Base-by-base conservation (phyloP, 129 eudicot species). In the Tagetes erecta region DNA sequence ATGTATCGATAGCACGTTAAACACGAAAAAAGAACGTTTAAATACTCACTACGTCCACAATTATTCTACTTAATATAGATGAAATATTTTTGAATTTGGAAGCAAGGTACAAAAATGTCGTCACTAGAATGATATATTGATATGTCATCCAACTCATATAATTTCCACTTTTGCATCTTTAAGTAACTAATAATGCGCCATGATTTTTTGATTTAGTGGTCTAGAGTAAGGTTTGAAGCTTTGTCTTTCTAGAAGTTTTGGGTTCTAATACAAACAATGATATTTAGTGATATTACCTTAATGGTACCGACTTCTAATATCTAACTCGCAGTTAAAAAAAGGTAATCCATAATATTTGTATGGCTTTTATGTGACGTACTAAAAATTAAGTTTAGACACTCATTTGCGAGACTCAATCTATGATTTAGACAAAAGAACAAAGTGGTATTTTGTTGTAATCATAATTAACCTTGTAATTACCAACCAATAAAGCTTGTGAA, bases 381-480 rank as follows among this genome's bases (percentile, higher is more conserved):
- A 2, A 58, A 53, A 58, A 51, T 58, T 39, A 10, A 7, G 67
- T 12, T 58, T 35, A 8, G 12, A 36, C 20, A 20, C 41, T 36
- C 62, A 36, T 60, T 47, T 60, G 58, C 4, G 1, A 20, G 30
- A 46, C 47, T 59, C 38, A 46, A 35, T 62, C 53, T 41, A 52
- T 30, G 42, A 58, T 45, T 71, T 62, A 41, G 66, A 78, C 6
- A 35, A 64, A 51, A 55, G 42, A 78, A 71, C 67, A 78, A 40
- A 64, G 3, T 33, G 0, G 2, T 40, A 39, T 37, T 57, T 78
- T 52, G 77, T 14, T 78, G 10, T 40, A 42, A 71, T 71, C 72
- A 49, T 65, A 47, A 63, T 8, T 41, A 64, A 49, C 67, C 58
- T 78, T 78, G 82, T 71, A 78, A 71, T 64, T 41, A 63, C 51